Percentiles rank a stretch among this genome's conserved stretches.
Evolutionary conservation across 2,329 filamentous ascomycete genomes (phyloP).

Genomic region (Beauveria sp.): DNA sequence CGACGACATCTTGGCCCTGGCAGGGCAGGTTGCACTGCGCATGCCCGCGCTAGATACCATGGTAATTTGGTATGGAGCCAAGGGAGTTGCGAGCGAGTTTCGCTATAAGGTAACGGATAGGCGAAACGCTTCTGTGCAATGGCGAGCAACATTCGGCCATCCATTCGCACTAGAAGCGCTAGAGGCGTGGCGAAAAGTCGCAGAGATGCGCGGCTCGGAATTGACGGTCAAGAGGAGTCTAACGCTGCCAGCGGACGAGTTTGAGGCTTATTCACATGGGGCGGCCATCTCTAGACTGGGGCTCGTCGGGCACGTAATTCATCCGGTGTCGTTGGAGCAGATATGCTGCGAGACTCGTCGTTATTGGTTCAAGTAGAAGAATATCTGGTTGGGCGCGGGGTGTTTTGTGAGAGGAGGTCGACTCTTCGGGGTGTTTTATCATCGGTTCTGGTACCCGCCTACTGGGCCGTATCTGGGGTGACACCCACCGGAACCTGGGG

Average conservation of each 20-base stretch:
- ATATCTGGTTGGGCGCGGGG: not conserved
- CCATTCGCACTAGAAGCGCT: not conserved
- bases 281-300: not conserved
- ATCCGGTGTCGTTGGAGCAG: not conserved
- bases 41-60: not conserved
- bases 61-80: not conserved
- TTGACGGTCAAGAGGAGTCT: not conserved
- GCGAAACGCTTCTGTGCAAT: not conserved
- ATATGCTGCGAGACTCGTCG: not conserved
- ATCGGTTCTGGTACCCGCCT: slow-evolving; percentile 8
- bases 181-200: not conserved
- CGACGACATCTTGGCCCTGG: not conserved
- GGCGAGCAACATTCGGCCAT: not conserved
- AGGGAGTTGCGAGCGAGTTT: not conserved
- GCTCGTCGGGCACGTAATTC: not conserved
- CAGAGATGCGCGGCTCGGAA: not conserved
- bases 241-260: not conserved
- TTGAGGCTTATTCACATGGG: not conserved
- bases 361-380: not conserved
- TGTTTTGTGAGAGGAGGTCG: not conserved
- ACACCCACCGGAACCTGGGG: not conserved
- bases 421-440: not conserved
- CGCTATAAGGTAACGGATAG: not conserved
- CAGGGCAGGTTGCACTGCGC: not conserved
- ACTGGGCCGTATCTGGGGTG: not conserved